These are phyloP conservation scores for Ceratocystis cacaofunesta DNA, from an alignment of 2,329 filamentous ascomycete species.

Conservation along the genomic window DNA sequence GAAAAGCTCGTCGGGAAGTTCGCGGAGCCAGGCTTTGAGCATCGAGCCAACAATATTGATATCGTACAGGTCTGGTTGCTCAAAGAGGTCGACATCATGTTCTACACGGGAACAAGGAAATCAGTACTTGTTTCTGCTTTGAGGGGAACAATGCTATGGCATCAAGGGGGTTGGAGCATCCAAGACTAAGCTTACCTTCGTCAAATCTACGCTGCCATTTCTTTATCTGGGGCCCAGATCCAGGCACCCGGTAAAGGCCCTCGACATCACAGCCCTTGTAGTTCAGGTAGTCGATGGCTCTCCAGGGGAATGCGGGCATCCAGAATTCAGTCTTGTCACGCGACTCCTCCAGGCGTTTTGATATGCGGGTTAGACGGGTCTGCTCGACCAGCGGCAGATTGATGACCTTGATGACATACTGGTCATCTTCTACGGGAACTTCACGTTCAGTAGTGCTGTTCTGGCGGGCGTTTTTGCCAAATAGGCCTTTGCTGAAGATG, in stretches of 20 bases:
- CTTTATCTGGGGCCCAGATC: conserved; percentile 78
- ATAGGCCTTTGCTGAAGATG: conserved; percentile 67
- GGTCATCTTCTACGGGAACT: conserved; percentile 56
- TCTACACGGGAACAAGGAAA: conserved; percentile 34
- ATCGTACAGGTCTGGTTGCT: conserved; percentile 76
- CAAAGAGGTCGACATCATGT: conserved; percentile 77
- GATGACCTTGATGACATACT: conserved; percentile 72
- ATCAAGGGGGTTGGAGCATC: no score
- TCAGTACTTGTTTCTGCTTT: background rate
- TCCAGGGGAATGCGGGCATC: conserved; percentile 94
- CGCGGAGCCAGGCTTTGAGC: conserved; percentile 90
- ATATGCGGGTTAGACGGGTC: conserved; percentile 79
- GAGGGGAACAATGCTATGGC: no score
- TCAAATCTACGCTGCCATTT: conserved; percentile 90
- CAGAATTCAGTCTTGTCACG: conserved; percentile 95
- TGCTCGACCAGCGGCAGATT: conserved; percentile 78
- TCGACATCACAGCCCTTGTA: conserved; percentile 90
- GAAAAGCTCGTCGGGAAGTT: conserved; percentile 87
- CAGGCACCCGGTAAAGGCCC: conserved; percentile 82
- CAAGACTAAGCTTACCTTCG: conserved; percentile 39
- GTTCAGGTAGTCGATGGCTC: conserved; percentile 91
- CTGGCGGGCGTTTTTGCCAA: conserved; percentile 61
- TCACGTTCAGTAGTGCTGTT: conserved; percentile 56
- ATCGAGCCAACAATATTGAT: conserved; percentile 94
- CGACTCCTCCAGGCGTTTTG: conserved; percentile 72